A percentile compares a stretch with the other conserved stretches of the same genome.
phyloP scores from a whole-genome alignment of 75 land plant species.

The Isoetes taiwanensis region DNA sequence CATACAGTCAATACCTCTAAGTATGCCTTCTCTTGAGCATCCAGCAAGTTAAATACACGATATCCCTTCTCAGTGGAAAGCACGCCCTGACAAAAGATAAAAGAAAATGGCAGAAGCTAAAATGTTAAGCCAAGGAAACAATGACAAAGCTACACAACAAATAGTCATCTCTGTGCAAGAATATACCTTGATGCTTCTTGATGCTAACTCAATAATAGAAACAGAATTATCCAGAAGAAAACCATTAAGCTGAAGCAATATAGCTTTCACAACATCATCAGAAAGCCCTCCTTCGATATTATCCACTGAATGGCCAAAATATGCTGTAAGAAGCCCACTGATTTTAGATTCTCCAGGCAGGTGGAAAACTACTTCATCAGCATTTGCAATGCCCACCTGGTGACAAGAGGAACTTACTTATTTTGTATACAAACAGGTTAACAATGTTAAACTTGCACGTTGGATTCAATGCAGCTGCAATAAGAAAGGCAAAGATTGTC shows the following conservation, averaged over 20 bases:
- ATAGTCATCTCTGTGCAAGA: too few relatives aligned
- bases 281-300: slow-evolving; percentile 23
- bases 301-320: too few relatives aligned
- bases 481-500: too few relatives aligned
- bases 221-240: slow-evolving; percentile 79
- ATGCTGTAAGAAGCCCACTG: neutral
- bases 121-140: too few relatives aligned
- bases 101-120: too few relatives aligned
- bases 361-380: slow-evolving; percentile 63
- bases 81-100: slow-evolving; percentile 53
- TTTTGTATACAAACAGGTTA: too few relatives aligned
- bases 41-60: slow-evolving; percentile 29
- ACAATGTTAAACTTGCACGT: too few relatives aligned
- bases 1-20: slow-evolving; percentile 35
- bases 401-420: too few relatives aligned
- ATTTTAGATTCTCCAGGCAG: slow-evolving; percentile 28
- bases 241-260: slow-evolving; percentile 44
- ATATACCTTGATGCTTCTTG: slow-evolving; percentile 56
- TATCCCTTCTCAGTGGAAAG: slow-evolving; percentile 87
- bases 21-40: slow-evolving; percentile 48
- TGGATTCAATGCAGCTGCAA: too few relatives aligned
- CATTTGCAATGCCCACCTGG: slow-evolving; percentile 82
- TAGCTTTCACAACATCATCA: slow-evolving; percentile 37
- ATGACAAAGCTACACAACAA: too few relatives aligned
- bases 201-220: slow-evolving; percentile 47